Evolutionary conservation across 805 yeast genomes (phyloP), one percentile per base, ranked within the genome.

Genomic region (Candida sakaeoensis): DNA sequence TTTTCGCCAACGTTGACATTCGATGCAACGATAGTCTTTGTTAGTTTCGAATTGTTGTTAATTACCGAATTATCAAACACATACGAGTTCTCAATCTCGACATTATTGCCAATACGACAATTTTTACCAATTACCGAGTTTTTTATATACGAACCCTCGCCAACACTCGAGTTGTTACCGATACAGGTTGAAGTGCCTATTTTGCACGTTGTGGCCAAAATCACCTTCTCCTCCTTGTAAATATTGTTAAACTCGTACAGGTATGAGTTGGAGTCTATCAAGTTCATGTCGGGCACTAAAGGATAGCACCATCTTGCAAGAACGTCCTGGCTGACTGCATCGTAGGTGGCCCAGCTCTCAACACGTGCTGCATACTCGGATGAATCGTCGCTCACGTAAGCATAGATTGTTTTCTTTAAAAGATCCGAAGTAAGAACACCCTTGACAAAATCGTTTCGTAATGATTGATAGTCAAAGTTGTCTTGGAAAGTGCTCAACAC

Each of bases 401-500:
- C 88, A 60, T 91, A 91, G 22, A 93, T 85, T 41, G 90, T 85
- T 58, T 93, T 91, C 48, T 89, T 90, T 51, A 93, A 69, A 51
- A 93, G 74, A 61, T 93, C 99, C 37, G 95, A 83, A 12, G 93
- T 82, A 44, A 93, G 70, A 18, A 91, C 93, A 40, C 98, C 97
- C 51, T 79, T 83, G 22, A 91, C 85, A 55, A 91, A 93, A 63
- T 93, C 98, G 25, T 76, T 71, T 60, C 99, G 76, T 46, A 91
- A 68, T 38, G 77, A 69, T 60, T 91, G 96, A 60, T 90, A 93
- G 65, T 93, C 99, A 53, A 93, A 93, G 60, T 93, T 91, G 55
- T 93, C 99, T 53, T 88, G 95, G 66, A 91, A 93, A 45, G 91
- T 82, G 12, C 95, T 93, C 1, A 97, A 97, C 8, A 93, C 96